A percentile compares a stretch with the other conserved stretches of the same genome.
Conservation (phyloP, 306 rosid species). For the Quercus wislizeni region DNA sequence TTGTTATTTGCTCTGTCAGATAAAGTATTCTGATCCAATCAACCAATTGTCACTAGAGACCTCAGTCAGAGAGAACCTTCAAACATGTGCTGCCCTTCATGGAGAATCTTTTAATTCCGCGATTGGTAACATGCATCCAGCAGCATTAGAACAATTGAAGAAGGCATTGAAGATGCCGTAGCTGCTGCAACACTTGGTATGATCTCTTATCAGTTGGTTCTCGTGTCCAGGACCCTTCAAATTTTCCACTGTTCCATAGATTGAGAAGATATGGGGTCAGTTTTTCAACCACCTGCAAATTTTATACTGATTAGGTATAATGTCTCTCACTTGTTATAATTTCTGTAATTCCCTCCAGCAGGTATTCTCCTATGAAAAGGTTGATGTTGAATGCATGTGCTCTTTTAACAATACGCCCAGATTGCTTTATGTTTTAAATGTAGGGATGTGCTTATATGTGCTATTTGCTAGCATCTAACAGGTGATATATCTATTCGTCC, state of each 20-base stretch:
- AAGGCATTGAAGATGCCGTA: constrained; percentile 85
- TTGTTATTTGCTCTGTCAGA: constrained; percentile 42
- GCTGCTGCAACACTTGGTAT: constrained; percentile 16
- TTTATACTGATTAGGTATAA: neutral
- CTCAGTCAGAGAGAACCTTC: constrained; percentile 83
- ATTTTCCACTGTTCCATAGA: constrained; percentile 29
- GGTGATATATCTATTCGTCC: constrained; percentile 15
- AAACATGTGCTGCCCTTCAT: constrained; percentile 81
- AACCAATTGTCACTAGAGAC: constrained; percentile 79
- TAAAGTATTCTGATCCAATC: constrained; percentile 82
- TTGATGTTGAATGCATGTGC: too few species aligned
- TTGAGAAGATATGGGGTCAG: constrained; percentile 45
- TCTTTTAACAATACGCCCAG: neutral
- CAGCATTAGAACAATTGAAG: constrained; percentile 76
- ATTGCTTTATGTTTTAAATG: neutral
- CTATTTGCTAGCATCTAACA: constrained; percentile 5
- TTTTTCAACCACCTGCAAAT: constrained; percentile 10
- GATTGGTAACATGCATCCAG: constrained; percentile 83
- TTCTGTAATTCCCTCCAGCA: too few species aligned
- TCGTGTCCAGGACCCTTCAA: constrained; percentile 25
- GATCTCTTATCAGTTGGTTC: constrained; percentile 20
- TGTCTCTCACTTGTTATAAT: neutral
- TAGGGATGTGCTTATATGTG: neutral
- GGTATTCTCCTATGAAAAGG: neutral
- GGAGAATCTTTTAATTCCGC: constrained; percentile 89